Percentiles rank a stretch among this genome's conserved stretches.
phyloP scores from a whole-genome alignment of 352 stramenopile species.

The Pythium volutum region DNA sequence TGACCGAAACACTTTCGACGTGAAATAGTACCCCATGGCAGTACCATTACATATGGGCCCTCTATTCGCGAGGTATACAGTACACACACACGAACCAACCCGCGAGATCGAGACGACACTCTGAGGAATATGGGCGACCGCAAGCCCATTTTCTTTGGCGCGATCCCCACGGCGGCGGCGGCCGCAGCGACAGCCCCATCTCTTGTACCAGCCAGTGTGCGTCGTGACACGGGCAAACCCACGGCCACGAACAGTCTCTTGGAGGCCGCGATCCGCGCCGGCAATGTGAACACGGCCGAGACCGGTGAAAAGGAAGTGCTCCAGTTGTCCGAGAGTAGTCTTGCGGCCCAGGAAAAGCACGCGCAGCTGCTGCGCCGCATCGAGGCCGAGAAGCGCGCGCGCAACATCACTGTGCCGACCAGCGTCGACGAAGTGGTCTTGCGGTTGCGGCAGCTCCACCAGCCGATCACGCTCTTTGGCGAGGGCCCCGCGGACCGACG shows the following conservation, averaged over 20 bases:
- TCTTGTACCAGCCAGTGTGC: conserved; percentile 46
- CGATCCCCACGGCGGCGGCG: conserved; percentile 31
- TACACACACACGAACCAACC: neutral
- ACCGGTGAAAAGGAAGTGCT: conserved; percentile 79
- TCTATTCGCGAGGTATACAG: conserved; percentile 8
- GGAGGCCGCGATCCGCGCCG: conserved; percentile 67
- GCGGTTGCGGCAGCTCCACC: conserved; percentile 85
- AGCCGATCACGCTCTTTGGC: conserved; percentile 95
- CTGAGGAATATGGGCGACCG: conserved; percentile 52
- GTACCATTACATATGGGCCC: neutral
- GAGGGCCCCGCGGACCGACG: conserved; percentile 94
- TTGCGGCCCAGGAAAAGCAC: conserved; percentile 84
- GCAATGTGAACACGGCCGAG: conserved; percentile 81
- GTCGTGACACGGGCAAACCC: conserved; percentile 14
- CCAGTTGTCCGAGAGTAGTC: conserved; percentile 81
- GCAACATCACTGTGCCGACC: conserved; percentile 92
- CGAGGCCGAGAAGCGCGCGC: conserved; percentile 89
- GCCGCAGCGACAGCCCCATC: conserved; percentile 24
- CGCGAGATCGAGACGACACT: neutral
- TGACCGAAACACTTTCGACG: conserved; percentile 1
- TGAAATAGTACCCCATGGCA: neutral
- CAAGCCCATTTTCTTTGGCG: conserved; percentile 81
- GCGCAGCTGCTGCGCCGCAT: conserved; percentile 82
- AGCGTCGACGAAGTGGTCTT: conserved; percentile 89
- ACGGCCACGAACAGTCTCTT: conserved; percentile 33